Base-by-base conservation (phyloP, 306 rosid species). In the Parietaria judaica region DNA sequence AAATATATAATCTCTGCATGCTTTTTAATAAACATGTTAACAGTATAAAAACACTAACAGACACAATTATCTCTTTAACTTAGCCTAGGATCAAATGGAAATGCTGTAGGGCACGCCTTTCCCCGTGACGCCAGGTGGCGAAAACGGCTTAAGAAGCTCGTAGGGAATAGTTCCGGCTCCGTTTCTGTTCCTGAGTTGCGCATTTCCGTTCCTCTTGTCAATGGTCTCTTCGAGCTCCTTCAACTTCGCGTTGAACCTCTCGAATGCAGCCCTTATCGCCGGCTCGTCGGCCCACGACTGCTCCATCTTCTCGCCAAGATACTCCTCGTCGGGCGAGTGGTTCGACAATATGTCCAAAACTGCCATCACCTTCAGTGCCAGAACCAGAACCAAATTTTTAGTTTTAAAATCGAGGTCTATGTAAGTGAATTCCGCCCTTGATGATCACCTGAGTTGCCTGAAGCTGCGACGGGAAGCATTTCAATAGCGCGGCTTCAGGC, bases 281-380 rank as follows among this genome's bases (percentile, higher is more conserved):
- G 61, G 78, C 16, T 73, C 52, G 3, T 78, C 82, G 4, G 52
- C 70, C 75, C 78, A 73, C 0, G 78, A 52, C 46, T 56, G 57
- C 44, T 78, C 76, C 66, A 73, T 60, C 6, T 12, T 60, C 60
- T 65, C 61, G 4, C 82, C 64, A 15, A 63, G 35, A 31, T 77
- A 72, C 69, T 68, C 81, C 62, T 77, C 78, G 44, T 77, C 81
- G 0, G 75, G 69, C 3, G 78, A 77, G 66, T 77, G 81, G 54
- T 16, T 72, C 4, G 81, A 72, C 23, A 72, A 52, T 1, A 72
- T 65, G 15, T 72, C 74, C 14, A 72, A 54, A 11, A 77, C 74
- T 31, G 77, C 67, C 78, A 71, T 71, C 11, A 67, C 81, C 13
- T 14, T 66, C 36, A 23, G 31, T 23, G 31, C 1, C 31, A 23